Base-by-base conservation (phyloP, 352 stramenopile genomes). In the Phytophthora foliorum region DNA sequence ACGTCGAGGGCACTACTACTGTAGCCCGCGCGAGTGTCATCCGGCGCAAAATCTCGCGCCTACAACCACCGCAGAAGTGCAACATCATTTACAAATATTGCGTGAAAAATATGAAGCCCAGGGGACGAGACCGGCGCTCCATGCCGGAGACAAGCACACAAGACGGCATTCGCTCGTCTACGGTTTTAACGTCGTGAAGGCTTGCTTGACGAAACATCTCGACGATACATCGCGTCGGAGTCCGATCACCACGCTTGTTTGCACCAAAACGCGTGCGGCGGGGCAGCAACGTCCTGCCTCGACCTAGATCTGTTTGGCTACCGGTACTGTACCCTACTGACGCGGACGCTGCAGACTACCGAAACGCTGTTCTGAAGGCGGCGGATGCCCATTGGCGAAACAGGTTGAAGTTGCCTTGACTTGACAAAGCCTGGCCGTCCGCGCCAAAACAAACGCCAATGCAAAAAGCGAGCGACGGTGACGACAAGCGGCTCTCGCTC, bases 1-100 rank as follows among this genome's bases (percentile, higher is more conserved):
- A 69, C 8, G 21, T 69, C 4, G 54, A 56, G 42, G 44, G 39
- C 36, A 55, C 57, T 39, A 7, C n/a, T n/a, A n/a, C n/a, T n/a
- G 6, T 16, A 67, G 53, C 14, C 66, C 66, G 27, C 64, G 69
- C 11, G 75, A 80, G 13, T 50, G 69, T 2, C 78, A 86, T 34
- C 69, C 72, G 11, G 57, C 60, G 13, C 55, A 66, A 46, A 50
- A 75, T 34, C 24, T 78, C 17, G 31, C 73, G 39, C 48, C 49
- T 0, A 71, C 41, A 39, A 71, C 57, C 6, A 67, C 72, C 21
- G 67, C 56, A 32, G 56, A 79, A 29, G 57, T 76, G 58, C 63
- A 67, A 24, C 48, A 38, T 3, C 62, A 79, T 54, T 61, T 77
- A 34, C 48, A 42, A 27, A 42, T 70, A 4, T 27, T 70, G n/a